These are phyloP conservation scores for Strobilomyces confusus DNA, from an alignment of 768 basidiomycete species.

Conservation along the genomic window DNA sequence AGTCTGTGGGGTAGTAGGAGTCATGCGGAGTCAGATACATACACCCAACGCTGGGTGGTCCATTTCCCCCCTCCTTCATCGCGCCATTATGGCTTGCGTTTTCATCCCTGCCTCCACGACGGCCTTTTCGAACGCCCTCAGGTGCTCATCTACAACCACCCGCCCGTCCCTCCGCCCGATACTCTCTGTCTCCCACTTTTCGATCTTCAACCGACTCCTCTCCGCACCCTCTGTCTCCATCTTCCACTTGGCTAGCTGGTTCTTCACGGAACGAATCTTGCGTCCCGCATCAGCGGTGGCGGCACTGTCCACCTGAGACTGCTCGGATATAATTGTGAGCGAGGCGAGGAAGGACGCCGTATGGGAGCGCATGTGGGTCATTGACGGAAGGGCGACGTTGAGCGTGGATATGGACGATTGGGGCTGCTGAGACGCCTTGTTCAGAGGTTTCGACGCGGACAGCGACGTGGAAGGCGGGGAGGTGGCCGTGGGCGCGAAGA, in stretches of 20 bases:
- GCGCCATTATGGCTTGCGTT: conserved; percentile 80
- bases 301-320: conserved; percentile 84
- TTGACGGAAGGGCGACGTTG: conserved; percentile 48
- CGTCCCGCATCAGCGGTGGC: conserved; percentile 82
- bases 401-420: conserved; percentile 30
- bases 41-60: neutral
- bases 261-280: conserved; percentile 81
- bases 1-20: conserved; percentile 9
- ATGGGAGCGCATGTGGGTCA: conserved; percentile 66
- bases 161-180: conserved; percentile 51
- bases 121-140: conserved; percentile 70
- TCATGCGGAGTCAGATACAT: conserved; percentile 4
- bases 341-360: conserved; percentile 74
- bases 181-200: conserved; percentile 72
- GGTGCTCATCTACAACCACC: conserved; percentile 70
- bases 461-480: conserved; percentile 54
- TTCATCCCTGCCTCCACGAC: conserved; percentile 69
- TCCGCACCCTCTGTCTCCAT: conserved; percentile 85
- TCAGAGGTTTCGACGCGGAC: conserved; percentile 24
- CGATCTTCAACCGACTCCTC: conserved; percentile 68
- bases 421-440: conserved; percentile 16
- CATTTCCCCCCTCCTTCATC: conserved; percentile 34
- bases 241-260: conserved; percentile 76
- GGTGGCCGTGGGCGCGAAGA: conserved; percentile 48
- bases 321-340: conserved; percentile 75